Conservation (phyloP, 257 asterid species). For the Solanum sparsipilum region DNA sequence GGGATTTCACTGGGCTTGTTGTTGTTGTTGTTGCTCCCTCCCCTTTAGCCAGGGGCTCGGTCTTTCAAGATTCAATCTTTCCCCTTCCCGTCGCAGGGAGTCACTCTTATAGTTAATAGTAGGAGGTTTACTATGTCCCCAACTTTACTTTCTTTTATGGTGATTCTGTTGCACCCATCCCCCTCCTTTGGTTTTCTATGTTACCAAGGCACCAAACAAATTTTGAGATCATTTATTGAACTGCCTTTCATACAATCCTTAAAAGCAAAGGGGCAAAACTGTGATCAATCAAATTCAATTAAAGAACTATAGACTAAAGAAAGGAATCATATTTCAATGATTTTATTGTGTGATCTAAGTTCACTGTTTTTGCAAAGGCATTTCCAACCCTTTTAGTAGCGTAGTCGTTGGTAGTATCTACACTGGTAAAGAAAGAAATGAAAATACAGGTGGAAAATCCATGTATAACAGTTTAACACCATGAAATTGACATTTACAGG, state of each 20-base stretch:
- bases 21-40: no score
- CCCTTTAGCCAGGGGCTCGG: neutral
- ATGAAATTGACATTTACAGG: conserved; percentile 36
- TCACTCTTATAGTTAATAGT: neutral
- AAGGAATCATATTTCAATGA: neutral
- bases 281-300: neutral
- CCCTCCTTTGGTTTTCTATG: neutral
- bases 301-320: neutral
- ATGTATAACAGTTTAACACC: neutral
- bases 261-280: neutral
- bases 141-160: neutral
- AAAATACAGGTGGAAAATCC: neutral
- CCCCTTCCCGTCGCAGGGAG: neutral
- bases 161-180: neutral
- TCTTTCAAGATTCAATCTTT: neutral
- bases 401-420: neutral
- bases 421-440: neutral
- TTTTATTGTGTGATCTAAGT: neutral
- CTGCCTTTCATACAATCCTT: neutral
- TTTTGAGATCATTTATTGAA: neutral
- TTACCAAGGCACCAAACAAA: neutral
- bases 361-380: neutral
- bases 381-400: neutral
- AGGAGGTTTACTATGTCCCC: neutral
- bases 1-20: no score